Percentiles rank a stretch among this genome's conserved stretches.
phyloP scores from a whole-genome alignment of 1,284 basidiomycete genomes.

The Ustilago nuda region DNA sequence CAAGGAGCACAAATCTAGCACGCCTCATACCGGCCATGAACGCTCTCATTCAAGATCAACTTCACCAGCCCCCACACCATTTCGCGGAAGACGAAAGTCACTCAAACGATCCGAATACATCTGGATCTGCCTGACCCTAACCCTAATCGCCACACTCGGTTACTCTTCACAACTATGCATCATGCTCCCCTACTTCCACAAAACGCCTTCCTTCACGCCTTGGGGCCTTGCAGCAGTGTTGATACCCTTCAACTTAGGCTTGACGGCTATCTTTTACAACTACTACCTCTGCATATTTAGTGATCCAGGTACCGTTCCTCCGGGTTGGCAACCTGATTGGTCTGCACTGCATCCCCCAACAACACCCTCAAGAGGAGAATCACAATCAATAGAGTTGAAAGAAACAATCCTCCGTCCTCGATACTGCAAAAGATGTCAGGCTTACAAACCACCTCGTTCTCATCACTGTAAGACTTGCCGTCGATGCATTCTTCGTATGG shows the following conservation, averaged over 20 bases:
- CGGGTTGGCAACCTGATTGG: constrained; percentile 58
- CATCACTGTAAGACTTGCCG: constrained; percentile 69
- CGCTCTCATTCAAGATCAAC: too few species aligned
- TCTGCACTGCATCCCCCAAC: constrained; percentile 31
- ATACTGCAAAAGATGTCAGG: constrained; percentile 60
- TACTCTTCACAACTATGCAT: constrained; percentile 60
- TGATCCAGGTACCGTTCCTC: constrained; percentile 61
- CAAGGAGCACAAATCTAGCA: background rate
- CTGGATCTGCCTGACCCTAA: constrained; percentile 31
- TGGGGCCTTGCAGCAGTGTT: constrained; percentile 78
- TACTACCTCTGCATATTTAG: constrained; percentile 60
- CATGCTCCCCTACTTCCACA: constrained; percentile 59
- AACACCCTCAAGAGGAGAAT: background rate
- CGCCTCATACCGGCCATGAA: background rate
- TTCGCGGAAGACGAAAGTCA: constrained; percentile 24
- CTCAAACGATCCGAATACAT: constrained; percentile 47
- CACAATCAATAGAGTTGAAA: constrained; percentile 32
- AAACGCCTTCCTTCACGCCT: constrained; percentile 67
- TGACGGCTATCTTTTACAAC: constrained; percentile 56
- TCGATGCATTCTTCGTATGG: constrained; percentile 65
- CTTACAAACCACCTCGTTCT: constrained; percentile 65
- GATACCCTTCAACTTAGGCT: constrained; percentile 83
- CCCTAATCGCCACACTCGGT: constrained; percentile 59
- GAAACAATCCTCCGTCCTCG: constrained; percentile 40
- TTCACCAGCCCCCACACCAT: background rate